Conservation (phyloP, 2,329 filamentous ascomycete species). For the Drechslera avenae region DNA sequence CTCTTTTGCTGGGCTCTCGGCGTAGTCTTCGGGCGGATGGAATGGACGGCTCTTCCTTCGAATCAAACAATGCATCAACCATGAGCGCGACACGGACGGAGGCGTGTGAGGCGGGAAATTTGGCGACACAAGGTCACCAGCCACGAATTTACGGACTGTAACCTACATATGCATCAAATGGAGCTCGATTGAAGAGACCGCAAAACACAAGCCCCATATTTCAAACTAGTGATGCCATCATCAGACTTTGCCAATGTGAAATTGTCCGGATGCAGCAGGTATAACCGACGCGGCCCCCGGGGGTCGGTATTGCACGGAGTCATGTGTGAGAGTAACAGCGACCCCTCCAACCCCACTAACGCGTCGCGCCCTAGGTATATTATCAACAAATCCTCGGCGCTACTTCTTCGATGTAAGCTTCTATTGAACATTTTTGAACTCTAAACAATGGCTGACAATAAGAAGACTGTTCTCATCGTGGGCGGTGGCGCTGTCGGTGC, state of each 20-base stretch:
- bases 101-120: conserved; percentile 34
- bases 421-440: neutral
- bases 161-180: conserved; percentile 50
- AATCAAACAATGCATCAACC: conserved; percentile 39
- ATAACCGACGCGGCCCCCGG: neutral
- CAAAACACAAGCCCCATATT: conserved; percentile 7
- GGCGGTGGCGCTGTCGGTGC: conserved; percentile 63
- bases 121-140: conserved; percentile 42
- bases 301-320: conserved; percentile 4
- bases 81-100: conserved; percentile 30
- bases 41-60: conserved; percentile 44
- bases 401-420: conserved; percentile 9
- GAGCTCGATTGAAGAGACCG: conserved; percentile 45
- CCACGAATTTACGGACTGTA: conserved; percentile 46
- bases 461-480: conserved; percentile 56
- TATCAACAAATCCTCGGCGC: conserved; percentile 5
- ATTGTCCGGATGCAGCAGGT: conserved; percentile 4
- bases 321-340: conserved; percentile 12
- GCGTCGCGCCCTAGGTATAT: conserved; percentile 15
- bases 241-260: neutral
- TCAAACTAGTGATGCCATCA: conserved; percentile 1
- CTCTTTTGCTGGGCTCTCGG: conserved; percentile 49
- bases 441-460: conserved; percentile 29
- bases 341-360: conserved; percentile 36
- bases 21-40: conserved; percentile 47